Percentiles rank a stretch among this genome's conserved stretches.
These are phyloP conservation scores for Chaetoceros tenuissimus DNA, from an alignment of 108 stramenopile genomes.

Conservation along the genomic window DNA sequence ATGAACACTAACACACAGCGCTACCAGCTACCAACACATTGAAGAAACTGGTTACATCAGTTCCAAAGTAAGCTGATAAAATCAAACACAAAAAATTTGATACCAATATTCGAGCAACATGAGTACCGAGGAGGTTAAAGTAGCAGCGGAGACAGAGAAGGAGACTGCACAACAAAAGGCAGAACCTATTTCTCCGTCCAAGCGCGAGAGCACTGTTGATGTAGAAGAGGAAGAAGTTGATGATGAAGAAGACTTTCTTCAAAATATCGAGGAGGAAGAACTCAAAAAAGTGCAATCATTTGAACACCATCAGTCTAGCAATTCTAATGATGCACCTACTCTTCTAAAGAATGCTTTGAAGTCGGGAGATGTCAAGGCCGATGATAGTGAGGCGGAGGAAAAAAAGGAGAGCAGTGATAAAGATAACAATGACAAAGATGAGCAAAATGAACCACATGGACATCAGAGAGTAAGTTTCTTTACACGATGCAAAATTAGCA, in stretches of 20 bases:
- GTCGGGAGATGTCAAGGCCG: conserved; percentile 55
- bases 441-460: conserved; percentile 2
- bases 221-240: conserved; percentile 24
- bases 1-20: too few species aligned
- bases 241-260: conserved; percentile 58
- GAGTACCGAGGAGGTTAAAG: too few species aligned
- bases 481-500: too few species aligned
- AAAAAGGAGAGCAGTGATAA: conserved; percentile 16
- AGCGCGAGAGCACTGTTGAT: conserved; percentile 1
- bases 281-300: conserved; percentile 11
- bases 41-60: too few species aligned
- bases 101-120: too few species aligned
- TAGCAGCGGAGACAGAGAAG: not conserved
- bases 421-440: conserved; percentile 5
- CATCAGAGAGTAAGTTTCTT: conserved; percentile 43
- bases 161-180: not conserved
- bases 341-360: conserved; percentile 56
- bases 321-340: conserved; percentile 54
- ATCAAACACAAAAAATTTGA: too few species aligned
- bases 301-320: conserved; percentile 43
- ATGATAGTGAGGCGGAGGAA: conserved; percentile 54
- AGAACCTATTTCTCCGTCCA: not conserved
- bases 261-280: conserved; percentile 25
- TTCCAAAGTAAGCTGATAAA: too few species aligned
- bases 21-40: too few species aligned